Conservation (phyloP, 306 rosid species). For the Potentilla sterilis region DNA sequence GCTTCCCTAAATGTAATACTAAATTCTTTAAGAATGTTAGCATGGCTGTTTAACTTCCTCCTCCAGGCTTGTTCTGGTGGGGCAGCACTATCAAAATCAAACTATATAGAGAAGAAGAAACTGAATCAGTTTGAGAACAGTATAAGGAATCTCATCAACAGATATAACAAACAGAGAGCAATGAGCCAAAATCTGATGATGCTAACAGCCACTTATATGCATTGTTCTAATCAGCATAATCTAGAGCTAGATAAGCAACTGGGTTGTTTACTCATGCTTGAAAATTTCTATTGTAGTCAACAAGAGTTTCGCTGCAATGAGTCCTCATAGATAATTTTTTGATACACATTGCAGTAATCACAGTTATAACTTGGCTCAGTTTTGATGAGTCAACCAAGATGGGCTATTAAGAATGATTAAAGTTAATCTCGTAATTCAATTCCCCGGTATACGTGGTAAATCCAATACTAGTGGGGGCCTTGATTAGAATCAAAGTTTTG, state of each 20-base stretch:
- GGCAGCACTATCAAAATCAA: conserved; percentile 88
- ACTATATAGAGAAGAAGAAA: conserved; percentile 37
- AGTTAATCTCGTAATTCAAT: too few relatives aligned
- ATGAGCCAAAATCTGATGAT: neutral
- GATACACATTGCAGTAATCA: too few relatives aligned
- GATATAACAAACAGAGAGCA: neutral
- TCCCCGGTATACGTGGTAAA: too few relatives aligned
- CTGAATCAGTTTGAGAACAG: conserved; percentile 9
- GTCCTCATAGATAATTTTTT: too few relatives aligned
- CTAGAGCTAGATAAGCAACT: too few relatives aligned
- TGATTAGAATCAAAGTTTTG: neutral
- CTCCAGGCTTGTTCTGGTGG: conserved; percentile 99
- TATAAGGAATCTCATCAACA: neutral
- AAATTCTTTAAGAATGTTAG: conserved; percentile 90
- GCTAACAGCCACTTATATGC: neutral
- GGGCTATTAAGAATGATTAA: too few relatives aligned
- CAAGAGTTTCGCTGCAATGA: too few relatives aligned
- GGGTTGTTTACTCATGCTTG: too few relatives aligned
- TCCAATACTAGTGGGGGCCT: too few relatives aligned
- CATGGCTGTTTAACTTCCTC: conserved; percentile 85
- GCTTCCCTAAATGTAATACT: conserved; percentile 93
- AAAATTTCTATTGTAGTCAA: too few relatives aligned
- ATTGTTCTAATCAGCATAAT: too few relatives aligned
- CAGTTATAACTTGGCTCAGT: neutral
- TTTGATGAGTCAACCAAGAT: neutral